Evolutionary conservation across 1,139 yeast genomes (phyloP), one percentile per base, ranked within the genome.

Genomic region (Kodamaea ohmeri): DNA sequence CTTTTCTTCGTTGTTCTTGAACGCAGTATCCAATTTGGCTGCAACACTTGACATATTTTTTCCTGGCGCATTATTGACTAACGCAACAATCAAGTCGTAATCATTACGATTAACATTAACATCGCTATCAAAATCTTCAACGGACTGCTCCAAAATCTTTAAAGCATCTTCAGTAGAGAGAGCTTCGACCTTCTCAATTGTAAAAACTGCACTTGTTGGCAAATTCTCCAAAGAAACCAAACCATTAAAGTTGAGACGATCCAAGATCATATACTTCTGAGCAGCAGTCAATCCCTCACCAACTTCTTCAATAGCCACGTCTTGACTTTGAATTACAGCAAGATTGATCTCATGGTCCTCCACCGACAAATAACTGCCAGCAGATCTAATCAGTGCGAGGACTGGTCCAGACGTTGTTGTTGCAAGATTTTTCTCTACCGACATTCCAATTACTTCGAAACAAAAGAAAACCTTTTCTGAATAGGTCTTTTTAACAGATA

Each of bases 161-260:
- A 55, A 9, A 2, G 61, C 51, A 13, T 55, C 56, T 1, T 36
- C 34, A 11, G 38, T 39, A 3, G 52, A 16, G 34, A 57, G 37
- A 12, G 34, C 36, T 29, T 49, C 52, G 30, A 55, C 46, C 41
- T 55, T 56, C 32, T 52, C 53, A 39, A 56, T 45, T 53, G 55
- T 49, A 36, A 49, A 55, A 11, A 52, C 36, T 7, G 51, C 56
- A 22, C 52, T 49, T n/a, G 57, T 43, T 3, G 71, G 71, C 36
- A 66, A 54, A 34, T 64, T 59, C 6, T 60, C 64, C 39, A 59
- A 49, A n/a, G 53, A 37, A 1, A 46, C 35, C 43, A 61, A 59
- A 22, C 60, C 58, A 25, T 56, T 63, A 35, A 50, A 55, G 41
- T 55, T 55, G 36, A 63, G 51, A 37, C 65, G 51, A 34, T 43